Conservation (phyloP, 2,329 filamentous ascomycete genomes). For the Colletotrichum sp. region DNA sequence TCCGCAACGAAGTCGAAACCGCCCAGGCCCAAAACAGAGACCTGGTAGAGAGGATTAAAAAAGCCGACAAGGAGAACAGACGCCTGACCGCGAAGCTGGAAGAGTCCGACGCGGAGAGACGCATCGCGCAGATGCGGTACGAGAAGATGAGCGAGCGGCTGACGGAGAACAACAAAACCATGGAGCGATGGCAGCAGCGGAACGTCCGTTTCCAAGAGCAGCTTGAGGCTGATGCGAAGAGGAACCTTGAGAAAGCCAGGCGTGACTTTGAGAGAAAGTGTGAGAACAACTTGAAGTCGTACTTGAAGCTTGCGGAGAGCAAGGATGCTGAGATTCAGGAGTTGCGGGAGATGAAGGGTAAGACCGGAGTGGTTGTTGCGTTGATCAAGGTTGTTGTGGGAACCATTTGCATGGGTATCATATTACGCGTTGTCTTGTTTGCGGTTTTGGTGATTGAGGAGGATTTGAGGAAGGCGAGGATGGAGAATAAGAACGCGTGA, state of each 20-base stretch:
- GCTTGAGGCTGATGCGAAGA: neutral
- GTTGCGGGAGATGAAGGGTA: neutral
- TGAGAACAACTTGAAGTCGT: neutral
- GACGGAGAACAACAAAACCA: neutral
- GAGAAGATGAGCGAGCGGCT: neutral
- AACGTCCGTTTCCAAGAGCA: neutral
- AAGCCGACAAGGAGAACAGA: neutral
- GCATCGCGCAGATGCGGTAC: neutral
- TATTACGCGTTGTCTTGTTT: neutral
- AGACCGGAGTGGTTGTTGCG: neutral
- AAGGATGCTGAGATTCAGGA: neutral
- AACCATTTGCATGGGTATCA: neutral
- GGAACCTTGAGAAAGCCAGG: neutral
- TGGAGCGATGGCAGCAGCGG: neutral
- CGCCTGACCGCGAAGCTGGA: fast-evolving
- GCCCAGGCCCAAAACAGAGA: neutral
- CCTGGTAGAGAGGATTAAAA: neutral
- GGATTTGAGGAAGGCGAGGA: neutral
- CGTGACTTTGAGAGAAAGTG: neutral
- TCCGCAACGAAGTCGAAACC: neutral
- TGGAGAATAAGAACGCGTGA: neutral
- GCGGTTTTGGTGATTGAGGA: neutral
- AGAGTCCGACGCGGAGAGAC: neutral
- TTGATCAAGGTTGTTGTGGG: neutral
- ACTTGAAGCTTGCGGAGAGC: neutral